phyloP scores from a whole-genome alignment of 495 filamentous ascomycete genomes.

The Sordaria brevicollis region DNA sequence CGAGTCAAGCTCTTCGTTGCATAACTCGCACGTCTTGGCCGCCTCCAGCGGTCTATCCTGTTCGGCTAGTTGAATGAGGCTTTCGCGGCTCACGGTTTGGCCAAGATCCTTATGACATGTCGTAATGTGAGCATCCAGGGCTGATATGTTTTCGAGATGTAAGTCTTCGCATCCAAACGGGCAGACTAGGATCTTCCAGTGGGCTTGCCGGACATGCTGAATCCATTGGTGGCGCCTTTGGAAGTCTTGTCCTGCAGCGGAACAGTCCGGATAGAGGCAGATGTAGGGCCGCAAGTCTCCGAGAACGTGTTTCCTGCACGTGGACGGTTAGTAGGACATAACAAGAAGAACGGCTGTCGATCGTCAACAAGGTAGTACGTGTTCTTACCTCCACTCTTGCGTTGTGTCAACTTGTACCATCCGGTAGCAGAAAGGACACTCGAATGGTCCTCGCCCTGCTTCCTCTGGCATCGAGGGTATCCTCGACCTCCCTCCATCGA shows the following conservation, averaged over 20 bases:
- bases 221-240: constrained; percentile 6
- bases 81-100: neutral
- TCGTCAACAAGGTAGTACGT: too few species aligned
- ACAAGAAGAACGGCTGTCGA: too few species aligned
- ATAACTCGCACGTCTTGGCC: neutral
- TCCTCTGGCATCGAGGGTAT: constrained; percentile 11
- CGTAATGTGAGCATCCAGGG: neutral
- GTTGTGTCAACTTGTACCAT: constrained; percentile 18
- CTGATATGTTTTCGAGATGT: neutral
- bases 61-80: neutral
- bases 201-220: constrained; percentile 2
- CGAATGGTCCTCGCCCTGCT: constrained; percentile 15
- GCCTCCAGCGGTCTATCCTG: neutral
- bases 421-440: constrained; percentile 27
- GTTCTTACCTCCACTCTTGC: constrained; percentile 24
- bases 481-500: neutral
- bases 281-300: constrained; percentile 24
- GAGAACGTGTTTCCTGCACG: constrained; percentile 21
- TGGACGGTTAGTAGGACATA: neutral
- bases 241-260: constrained; percentile 1
- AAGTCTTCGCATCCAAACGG: neutral
- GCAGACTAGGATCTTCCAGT: constrained; percentile 5
- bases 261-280: constrained; percentile 12
- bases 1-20: neutral
- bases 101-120: neutral